Conservation (phyloP, 768 basidiomycete genomes). For the Pholiota conissans region DNA sequence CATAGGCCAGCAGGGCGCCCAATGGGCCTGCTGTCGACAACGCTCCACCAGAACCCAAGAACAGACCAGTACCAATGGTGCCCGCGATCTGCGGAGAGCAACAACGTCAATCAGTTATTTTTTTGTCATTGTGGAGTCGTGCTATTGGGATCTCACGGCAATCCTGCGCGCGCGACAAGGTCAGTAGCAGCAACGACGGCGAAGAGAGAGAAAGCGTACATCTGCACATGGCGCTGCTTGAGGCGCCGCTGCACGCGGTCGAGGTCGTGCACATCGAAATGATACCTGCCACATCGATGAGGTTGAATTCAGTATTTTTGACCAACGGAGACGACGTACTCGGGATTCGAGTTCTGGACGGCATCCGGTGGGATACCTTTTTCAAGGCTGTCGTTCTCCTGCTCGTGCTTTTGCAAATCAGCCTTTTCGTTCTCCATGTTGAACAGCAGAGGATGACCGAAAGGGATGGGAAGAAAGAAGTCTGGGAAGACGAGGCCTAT, state of each 20-base stretch:
- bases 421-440: conserved; percentile 23
- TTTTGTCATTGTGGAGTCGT: not conserved
- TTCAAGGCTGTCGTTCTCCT: conserved; percentile 21
- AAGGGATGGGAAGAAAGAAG: conserved; percentile 7
- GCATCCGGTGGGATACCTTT: conserved; percentile 12
- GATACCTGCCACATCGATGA: conserved; percentile 27
- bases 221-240: conserved; percentile 79
- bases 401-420: conserved; percentile 3
- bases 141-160: conserved; percentile 44
- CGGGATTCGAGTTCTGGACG: conserved; percentile 14
- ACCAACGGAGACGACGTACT: conserved; percentile 13
- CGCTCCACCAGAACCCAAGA: conserved; percentile 69
- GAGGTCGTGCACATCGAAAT: conserved; percentile 61
- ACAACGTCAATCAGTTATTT: not conserved
- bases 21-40: conserved; percentile 62
- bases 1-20: conserved; percentile 66
- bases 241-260: conserved; percentile 73
- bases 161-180: conserved; percentile 42
- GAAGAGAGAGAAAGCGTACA: conserved; percentile 40
- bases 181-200: not conserved
- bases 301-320: not conserved
- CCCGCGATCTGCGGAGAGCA: conserved; percentile 55
- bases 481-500: not conserved
- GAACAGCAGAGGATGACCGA: conserved; percentile 6
- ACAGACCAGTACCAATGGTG: conserved; percentile 74